A percentile compares a stretch with the other conserved stretches of the same genome.
phyloP scores from a whole-genome alignment of 2,329 filamentous ascomycete genomes.

The Paraphaeosphaeria sporulosa region DNA sequence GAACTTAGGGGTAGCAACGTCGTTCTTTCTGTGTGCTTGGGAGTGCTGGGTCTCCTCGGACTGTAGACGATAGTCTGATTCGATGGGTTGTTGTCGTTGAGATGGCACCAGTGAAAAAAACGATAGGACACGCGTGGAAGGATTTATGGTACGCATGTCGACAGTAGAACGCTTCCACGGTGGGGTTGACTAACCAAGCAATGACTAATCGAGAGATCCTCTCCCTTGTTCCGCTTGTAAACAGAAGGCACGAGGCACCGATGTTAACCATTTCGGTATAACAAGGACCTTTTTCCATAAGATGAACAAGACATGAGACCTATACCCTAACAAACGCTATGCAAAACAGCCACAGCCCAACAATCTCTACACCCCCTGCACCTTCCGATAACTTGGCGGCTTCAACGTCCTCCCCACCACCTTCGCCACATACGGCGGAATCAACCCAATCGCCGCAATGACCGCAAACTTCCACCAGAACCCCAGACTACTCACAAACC shows the following conservation, averaged over 20 bases:
- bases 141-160: too few relatives aligned
- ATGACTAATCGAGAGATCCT: background rate
- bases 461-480: conserved; percentile 89
- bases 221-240: background rate
- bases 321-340: background rate
- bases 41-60: too few relatives aligned
- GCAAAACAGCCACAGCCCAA: background rate
- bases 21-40: too few relatives aligned
- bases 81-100: too few relatives aligned
- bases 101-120: too few relatives aligned
- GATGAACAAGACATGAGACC: background rate
- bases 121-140: too few relatives aligned
- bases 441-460: conserved; percentile 79
- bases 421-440: conserved; percentile 89
- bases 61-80: too few relatives aligned
- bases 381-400: conserved; percentile 94
- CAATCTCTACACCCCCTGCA: conserved; percentile 68
- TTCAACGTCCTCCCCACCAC: conserved; percentile 83
- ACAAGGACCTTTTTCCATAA: too few relatives aligned
- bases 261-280: too few relatives aligned
- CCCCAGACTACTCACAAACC: conserved; percentile 77
- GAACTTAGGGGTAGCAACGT: too few relatives aligned
- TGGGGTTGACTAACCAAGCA: background rate
- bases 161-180: too few relatives aligned
- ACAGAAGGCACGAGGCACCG: too few relatives aligned